Percentiles rank a stretch among this genome's conserved stretches.
Evolutionary conservation across 495 filamentous ascomycete species (phyloP).

Genomic region (Aspergillus nanangensis): DNA sequence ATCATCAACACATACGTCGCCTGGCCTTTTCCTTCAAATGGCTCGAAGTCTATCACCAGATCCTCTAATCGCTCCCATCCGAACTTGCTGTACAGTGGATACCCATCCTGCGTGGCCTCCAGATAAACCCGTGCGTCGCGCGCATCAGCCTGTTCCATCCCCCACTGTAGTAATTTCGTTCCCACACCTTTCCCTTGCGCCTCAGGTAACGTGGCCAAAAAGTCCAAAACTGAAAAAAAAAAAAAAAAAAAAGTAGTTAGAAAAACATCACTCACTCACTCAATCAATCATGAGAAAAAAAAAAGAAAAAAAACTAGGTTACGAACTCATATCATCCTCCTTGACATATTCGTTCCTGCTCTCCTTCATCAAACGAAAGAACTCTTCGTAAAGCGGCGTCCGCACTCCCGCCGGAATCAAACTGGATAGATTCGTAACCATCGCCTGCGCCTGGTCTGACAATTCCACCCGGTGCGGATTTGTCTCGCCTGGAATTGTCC

Average conservation of each 20-base stretch:
- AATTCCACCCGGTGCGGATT: constrained; percentile 1
- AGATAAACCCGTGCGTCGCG: constrained; percentile 45
- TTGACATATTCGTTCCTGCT: constrained; percentile 1
- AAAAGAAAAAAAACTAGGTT: not conserved
- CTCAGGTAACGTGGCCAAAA: constrained; percentile 30
- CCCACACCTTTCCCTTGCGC: constrained; percentile 49
- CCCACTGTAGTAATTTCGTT: constrained; percentile 43
- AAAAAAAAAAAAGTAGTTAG: not conserved
- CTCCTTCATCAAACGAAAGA: constrained; percentile 12
- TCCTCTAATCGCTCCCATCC: constrained; percentile 43
- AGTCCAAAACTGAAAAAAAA: constrained; percentile 17
- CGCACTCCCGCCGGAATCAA: constrained; percentile 8
- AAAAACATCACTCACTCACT: not conserved
- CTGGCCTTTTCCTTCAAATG: constrained; percentile 27
- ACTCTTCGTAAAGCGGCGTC: constrained; percentile 4
- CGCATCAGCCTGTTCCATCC: constrained; percentile 44
- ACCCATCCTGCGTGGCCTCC: constrained; percentile 49
- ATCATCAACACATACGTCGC: constrained; percentile 26
- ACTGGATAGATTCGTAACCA: not conserved
- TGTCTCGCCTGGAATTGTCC: constrained; percentile 6
- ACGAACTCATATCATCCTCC: constrained; percentile 16
- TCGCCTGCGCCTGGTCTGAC: not conserved
- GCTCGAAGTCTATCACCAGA: constrained; percentile 30
- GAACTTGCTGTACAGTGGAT: constrained; percentile 44
- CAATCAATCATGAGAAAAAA: not conserved